These are phyloP conservation scores for Hortiboletus flavorubellus DNA, from an alignment of 768 basidiomycete genomes.

Conservation along the genomic window DNA sequence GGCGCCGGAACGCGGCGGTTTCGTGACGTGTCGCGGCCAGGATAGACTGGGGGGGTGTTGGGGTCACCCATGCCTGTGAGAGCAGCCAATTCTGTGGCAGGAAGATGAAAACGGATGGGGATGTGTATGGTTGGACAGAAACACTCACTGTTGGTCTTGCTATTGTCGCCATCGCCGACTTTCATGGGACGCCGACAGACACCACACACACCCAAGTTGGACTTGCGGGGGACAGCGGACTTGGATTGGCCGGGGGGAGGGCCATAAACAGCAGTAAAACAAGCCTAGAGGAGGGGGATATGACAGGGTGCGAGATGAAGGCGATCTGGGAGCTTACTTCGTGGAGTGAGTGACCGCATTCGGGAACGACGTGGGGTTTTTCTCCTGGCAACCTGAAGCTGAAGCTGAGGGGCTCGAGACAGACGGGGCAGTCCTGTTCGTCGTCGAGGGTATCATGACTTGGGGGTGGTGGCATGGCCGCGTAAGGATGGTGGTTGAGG, in stretches of 20 bases:
- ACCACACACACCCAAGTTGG: constrained; percentile 92
- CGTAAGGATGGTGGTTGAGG: constrained; percentile 48
- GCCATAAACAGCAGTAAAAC: constrained; percentile 96
- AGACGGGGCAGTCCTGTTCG: constrained; percentile 93
- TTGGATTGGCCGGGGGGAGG: constrained; percentile 63
- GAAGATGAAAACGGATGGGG: constrained; percentile 5
- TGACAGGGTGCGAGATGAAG: not conserved
- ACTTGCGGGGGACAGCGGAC: constrained; percentile 57
- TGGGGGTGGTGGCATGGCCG: constrained; percentile 62
- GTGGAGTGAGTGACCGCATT: constrained; percentile 98
- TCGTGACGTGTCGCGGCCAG: constrained; percentile 60
- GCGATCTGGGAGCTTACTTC: constrained; percentile 47
- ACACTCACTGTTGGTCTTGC: constrained; percentile 79
- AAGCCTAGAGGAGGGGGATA: constrained; percentile 56
- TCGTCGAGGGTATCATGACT: constrained; percentile 61
- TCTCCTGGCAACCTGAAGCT: constrained; percentile 92
- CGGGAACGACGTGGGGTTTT: constrained; percentile 95
- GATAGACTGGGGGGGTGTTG: constrained; percentile 52
- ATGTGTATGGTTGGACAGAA: not conserved
- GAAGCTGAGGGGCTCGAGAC: constrained; percentile 91
- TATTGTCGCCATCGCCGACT: constrained; percentile 81
- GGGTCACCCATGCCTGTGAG: constrained; percentile 85
- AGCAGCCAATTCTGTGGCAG: constrained; percentile 76
- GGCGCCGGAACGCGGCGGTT: constrained; percentile 27
- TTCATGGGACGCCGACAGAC: constrained; percentile 98